These are phyloP conservation scores for Yamadazyma aaseri DNA, from an alignment of 1,139 yeast species.

Conservation along the genomic window DNA sequence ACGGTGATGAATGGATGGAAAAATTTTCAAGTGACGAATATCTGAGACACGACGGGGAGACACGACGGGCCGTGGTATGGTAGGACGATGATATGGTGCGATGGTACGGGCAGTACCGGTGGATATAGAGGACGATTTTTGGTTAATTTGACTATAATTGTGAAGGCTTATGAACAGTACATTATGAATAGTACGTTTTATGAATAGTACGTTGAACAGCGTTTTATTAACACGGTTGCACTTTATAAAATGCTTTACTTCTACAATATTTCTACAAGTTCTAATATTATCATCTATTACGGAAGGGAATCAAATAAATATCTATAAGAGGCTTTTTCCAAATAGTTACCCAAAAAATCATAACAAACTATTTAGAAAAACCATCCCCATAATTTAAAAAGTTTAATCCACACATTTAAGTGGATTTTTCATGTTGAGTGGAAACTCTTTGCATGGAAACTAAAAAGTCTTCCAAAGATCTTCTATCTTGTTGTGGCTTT, in stretches of 20 bases:
- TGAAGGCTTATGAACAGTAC: too few relatives aligned
- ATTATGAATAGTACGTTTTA: too few relatives aligned
- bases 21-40: slow-evolving; percentile 1
- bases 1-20: too few relatives aligned
- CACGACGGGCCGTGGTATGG: slow-evolving; percentile 1
- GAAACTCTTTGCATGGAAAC: slow-evolving; percentile 98
- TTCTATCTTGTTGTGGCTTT: slow-evolving; percentile 63
- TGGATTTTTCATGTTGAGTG: slow-evolving; percentile 88
- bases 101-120: too few relatives aligned
- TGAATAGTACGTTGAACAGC: too few relatives aligned
- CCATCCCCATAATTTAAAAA: slow-evolving; percentile 1
- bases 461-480: slow-evolving; percentile 92
- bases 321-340: slow-evolving; percentile 2
- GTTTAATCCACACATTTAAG: slow-evolving; percentile 25
- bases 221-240: too few relatives aligned
- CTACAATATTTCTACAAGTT: too few relatives aligned
- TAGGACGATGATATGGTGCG: too few relatives aligned
- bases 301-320: slow-evolving; percentile 19
- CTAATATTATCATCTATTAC: slow-evolving; percentile 5
- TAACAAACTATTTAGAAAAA: slow-evolving; percentile 4
- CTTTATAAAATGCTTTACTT: too few relatives aligned
- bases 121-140: too few relatives aligned
- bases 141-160: too few relatives aligned
- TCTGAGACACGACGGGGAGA: too few relatives aligned
- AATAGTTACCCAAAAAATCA: slow-evolving; percentile 10